phyloP scores from a whole-genome alignment of 345 rosid species.

The Brassica nigra region DNA sequence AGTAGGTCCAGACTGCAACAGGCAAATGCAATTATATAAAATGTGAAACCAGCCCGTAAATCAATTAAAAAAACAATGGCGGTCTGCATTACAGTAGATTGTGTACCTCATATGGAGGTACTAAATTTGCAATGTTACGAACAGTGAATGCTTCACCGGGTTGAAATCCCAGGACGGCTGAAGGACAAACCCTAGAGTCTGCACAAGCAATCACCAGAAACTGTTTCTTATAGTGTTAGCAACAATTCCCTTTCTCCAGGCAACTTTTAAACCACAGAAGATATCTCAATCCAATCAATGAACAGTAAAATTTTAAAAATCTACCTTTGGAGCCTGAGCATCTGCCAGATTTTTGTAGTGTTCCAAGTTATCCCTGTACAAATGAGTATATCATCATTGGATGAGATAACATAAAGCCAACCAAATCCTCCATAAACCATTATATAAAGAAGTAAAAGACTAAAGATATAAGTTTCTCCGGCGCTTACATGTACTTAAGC shows the following conservation, averaged over 20 bases:
- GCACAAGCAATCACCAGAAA: conserved; percentile 97
- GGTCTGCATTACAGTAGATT: not conserved
- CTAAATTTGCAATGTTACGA: conserved; percentile 90
- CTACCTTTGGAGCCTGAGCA: conserved; percentile 86
- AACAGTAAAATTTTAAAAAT: not conserved
- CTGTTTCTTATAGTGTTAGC: conserved; percentile 55
- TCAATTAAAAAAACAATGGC: too few relatives aligned
- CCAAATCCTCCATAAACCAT: conserved; percentile 16
- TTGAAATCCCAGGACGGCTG: conserved; percentile 80
- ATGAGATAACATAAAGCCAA: not conserved
- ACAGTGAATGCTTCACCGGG: conserved; percentile 97
- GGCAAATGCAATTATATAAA: conserved; percentile 4
- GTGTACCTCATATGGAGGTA: conserved; percentile 80
- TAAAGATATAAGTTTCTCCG: not conserved
- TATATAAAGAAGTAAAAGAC: conserved; percentile 40
- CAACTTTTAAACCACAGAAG: not conserved
- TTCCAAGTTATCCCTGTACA: conserved; percentile 70
- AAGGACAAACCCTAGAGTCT: conserved; percentile 98
- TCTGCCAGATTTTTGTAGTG: conserved; percentile 65
- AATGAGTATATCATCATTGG: conserved; percentile 7
- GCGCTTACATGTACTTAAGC: conserved; percentile 68
- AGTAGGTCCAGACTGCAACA: conserved; percentile 78
- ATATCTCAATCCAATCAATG: not conserved
- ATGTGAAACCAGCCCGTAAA: too few relatives aligned
- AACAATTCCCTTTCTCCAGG: conserved; percentile 25